Base-by-base conservation (phyloP, 75 land plant species). In the Pinus taeda region DNA sequence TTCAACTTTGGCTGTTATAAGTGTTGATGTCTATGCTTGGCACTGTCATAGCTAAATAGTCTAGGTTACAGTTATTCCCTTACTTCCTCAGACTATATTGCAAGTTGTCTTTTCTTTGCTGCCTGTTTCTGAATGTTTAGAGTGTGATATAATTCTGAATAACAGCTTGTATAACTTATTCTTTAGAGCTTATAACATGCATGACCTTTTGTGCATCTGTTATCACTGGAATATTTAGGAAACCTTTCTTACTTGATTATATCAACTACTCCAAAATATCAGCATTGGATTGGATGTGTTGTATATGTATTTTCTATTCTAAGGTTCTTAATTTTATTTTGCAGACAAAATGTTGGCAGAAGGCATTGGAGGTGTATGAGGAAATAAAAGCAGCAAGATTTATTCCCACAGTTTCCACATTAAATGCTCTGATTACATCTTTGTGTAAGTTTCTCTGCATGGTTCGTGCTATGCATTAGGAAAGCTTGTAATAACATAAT, bases 341-440 rank as follows among this genome's bases (percentile, higher is more conserved):
- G 58, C 85, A 96, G 98, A 82, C 89, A 24, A 95, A 89, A 74
- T 74, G 87, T 79, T 93, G 94, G 97, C 75, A 88, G 77, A 91
- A 85, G 67, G 98, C 94, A 14, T 57, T 91, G 74, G 88, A 86
- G 71, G 73, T 96, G 33, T 93, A 93, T 75, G 84, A 90, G 53
- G 80, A 85, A 15, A 90, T 96, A 60, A 88, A 87, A 75, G 70
- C 74, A 12, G 74, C 80, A 59, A 84, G 90, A 18, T 59, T 93
- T 78, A 76, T 76, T 42, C 90, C 88, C 56, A 87, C 92, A 24
- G 88, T 92, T 74, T 85, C 93, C 26, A 90, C 92, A 29, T 77
- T 91, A 58, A 96, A 96, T 88, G 98, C 98, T 56, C 87, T 96
- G 60, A 84, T 96, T 67, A 92, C 97, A 64, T 83, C 98, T 57